Evolutionary conservation across 192 early-diverging fungal species (phyloP).

Genomic region (Rhizophagus prolifer): DNA sequence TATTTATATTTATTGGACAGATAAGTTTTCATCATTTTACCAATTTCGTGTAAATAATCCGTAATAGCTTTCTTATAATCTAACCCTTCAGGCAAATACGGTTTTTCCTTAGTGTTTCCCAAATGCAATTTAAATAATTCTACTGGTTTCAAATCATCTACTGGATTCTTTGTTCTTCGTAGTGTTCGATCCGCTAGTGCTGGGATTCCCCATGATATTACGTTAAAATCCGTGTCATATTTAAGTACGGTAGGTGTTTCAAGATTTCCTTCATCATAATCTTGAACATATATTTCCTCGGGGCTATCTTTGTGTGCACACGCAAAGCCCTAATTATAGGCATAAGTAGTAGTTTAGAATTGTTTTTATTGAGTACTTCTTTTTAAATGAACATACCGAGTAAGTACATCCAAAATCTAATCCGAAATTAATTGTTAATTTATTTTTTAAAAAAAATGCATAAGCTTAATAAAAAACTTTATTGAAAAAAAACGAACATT

Average conservation of each 20-base stretch:
- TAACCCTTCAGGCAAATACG: neutral
- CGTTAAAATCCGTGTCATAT: neutral
- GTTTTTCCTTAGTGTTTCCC: neutral
- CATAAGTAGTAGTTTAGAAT: neutral
- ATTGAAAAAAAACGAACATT: neutral
- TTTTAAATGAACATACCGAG: neutral
- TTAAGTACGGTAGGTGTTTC: neutral
- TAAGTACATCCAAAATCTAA: slow-evolving; percentile 14
- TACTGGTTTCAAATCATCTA: neutral
- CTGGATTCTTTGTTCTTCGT: neutral
- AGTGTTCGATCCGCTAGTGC: neutral
- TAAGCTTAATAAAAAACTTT: neutral
- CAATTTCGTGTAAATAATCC: slow-evolving; percentile 7
- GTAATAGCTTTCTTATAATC: slow-evolving; percentile 1
- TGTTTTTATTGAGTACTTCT: too few relatives aligned
- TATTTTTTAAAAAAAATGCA: too few relatives aligned
- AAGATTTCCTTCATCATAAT: neutral
- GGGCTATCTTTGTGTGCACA: neutral
- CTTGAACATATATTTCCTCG: neutral
- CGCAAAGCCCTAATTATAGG: neutral
- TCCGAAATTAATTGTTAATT: too few relatives aligned
- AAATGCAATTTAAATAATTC: slow-evolving; percentile 18
- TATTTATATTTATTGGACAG: neutral
- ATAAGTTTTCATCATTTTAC: neutral
- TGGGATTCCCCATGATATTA: neutral